Evolutionary conservation across 805 yeast genomes (phyloP), one percentile per base, ranked within the genome.

Genomic region (Candida loeiensis): DNA sequence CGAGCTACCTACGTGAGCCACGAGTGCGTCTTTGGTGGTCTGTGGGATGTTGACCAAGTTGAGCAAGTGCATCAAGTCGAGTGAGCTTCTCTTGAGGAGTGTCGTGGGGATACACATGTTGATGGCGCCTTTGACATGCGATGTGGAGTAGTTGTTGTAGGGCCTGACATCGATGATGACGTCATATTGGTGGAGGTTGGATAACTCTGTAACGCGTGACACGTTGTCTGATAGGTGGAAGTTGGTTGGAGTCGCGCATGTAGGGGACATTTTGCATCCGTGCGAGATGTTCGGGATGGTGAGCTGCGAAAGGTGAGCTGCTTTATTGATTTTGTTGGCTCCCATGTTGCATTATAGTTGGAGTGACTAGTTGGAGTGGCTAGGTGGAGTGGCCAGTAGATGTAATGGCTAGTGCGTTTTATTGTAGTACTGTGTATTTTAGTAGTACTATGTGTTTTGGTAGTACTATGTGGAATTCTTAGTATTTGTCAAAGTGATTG

Each of bases 101-200:
- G 76, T 71, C 2, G 74, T 61, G 8, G 76, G 76, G 11, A 71
- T 52, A 45, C 74, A 70, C 13, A 69, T 51, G 45, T 69, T 68
- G 43, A 63, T 46, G 15, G 76, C 51, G 18, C 53, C 44, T 11
- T 41, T 45, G 12, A 71, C 40, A 39, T 65, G 61, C 20, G 62
- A 49, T 6, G 48, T 42, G 15, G 60, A 50, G 48, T 56, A 71
- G 18, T 52, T 38, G 43, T 67, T 67, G 50, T 56, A 70, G 4
- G 73, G 67, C 16, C 76, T 53, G 15, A 61, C 59, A 44, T 71
- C 76, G 29, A 70, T 44, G 14, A 65, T 47, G 7, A 61, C 34
- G 30, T 47, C 51, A 21, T 35, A 47, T 9, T 41, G 15, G 31
- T 36, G 35, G 14, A 46, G 36, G 38, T 46, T 26, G 3, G 30